Conservation (phyloP, 192 early-diverging fungal genomes). For the Rhizophagus sp. region DNA sequence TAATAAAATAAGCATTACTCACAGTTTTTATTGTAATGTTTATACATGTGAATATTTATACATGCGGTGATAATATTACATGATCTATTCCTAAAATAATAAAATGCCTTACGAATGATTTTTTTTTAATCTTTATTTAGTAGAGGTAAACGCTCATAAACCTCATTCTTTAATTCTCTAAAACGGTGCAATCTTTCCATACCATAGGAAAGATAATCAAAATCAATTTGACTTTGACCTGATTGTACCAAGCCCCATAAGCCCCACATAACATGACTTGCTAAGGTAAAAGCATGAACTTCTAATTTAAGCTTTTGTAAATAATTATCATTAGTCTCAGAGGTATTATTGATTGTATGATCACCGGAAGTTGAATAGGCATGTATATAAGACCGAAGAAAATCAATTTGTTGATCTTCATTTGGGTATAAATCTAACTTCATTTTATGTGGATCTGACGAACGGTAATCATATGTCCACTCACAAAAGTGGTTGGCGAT, state of each 20-base stretch:
- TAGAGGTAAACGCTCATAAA: background rate
- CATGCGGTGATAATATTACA: no score
- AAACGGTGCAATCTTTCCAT: background rate
- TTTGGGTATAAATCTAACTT: constrained; percentile 56
- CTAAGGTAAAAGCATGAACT: constrained; percentile 43
- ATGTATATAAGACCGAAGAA: constrained; percentile 68
- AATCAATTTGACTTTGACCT: constrained; percentile 72
- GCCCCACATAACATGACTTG: constrained; percentile 74
- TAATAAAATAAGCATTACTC: no score
- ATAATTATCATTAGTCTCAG: background rate
- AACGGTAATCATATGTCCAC: constrained; percentile 82
- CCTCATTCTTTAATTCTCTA: background rate
- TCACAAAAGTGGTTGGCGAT: constrained; percentile 87
- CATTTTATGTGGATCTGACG: constrained; percentile 43
- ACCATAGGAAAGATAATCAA: constrained; percentile 73
- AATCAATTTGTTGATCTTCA: constrained; percentile 53
- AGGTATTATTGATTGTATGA: constrained; percentile 26
- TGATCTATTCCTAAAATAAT: no score
- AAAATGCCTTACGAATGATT: no score
- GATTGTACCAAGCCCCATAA: constrained; percentile 82
- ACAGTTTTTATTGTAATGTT: no score
- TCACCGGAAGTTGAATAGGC: constrained; percentile 3
- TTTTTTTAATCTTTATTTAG: no score
- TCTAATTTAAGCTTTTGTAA: constrained; percentile 36
- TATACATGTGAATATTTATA: no score